A percentile compares a stretch with the other conserved stretches of the same genome.
Conservation (phyloP, 2,329 filamentous ascomycete genomes). For the Colletotrichum plurivorum region DNA sequence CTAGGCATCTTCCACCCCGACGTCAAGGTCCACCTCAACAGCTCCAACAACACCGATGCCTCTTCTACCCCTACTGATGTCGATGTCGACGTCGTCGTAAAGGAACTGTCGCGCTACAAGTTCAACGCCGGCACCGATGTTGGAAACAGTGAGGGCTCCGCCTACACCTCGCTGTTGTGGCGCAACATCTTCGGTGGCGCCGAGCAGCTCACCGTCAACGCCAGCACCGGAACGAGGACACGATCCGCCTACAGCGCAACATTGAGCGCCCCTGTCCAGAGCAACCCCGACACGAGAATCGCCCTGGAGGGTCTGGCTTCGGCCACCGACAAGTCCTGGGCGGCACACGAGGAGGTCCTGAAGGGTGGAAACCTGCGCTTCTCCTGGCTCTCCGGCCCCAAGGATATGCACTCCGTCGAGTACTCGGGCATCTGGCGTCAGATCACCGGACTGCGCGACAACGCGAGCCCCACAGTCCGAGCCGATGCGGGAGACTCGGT, state of each 20-base stretch:
- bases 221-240: conserved; percentile 90
- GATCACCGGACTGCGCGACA: conserved; percentile 81
- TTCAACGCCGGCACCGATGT: conserved; percentile 96
- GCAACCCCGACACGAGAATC: conserved; percentile 85
- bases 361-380: conserved; percentile 84
- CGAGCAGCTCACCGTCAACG: conserved; percentile 89
- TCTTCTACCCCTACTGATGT: conserved; percentile 82
- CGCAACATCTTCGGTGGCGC: conserved; percentile 96
- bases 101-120: conserved; percentile 86
- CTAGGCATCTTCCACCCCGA: conserved; percentile 94
- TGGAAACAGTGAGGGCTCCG: conserved; percentile 93
- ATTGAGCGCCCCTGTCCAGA: conserved; percentile 83
- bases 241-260: conserved; percentile 91
- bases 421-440: conserved; percentile 92
- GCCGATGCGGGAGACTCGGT: conserved; percentile 90
- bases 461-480: conserved; percentile 85
- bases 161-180: conserved; percentile 88
- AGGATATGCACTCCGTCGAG: conserved; percentile 80
- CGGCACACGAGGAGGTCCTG: conserved; percentile 91
- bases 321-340: conserved; percentile 90
- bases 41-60: conserved; percentile 77
- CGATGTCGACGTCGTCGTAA: conserved; percentile 85
- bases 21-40: conserved; percentile 86
- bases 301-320: conserved; percentile 87
- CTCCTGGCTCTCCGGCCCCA: conserved; percentile 70